Conservation (phyloP, 306 rosid species). For the Luffa aegyptiaca region DNA sequence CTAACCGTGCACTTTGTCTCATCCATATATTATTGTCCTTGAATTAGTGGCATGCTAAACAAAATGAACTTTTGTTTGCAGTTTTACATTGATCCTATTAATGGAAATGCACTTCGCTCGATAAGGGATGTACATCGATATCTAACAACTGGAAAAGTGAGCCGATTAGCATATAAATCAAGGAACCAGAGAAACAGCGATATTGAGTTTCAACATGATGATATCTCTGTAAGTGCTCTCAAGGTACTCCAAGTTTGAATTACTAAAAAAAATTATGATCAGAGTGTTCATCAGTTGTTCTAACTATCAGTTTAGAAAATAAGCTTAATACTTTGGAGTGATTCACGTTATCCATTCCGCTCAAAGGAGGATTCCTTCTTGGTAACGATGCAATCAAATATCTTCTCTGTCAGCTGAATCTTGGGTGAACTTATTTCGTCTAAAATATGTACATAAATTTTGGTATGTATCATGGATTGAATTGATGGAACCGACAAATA, state of each 20-base stretch:
- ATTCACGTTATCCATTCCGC: background rate
- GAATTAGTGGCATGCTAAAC: background rate
- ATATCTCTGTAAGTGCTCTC: slow-evolving; percentile 26
- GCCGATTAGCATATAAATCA: slow-evolving; percentile 23
- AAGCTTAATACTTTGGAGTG: background rate
- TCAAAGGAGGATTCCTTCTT: background rate
- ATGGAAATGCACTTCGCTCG: slow-evolving; percentile 45
- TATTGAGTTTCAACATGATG: slow-evolving; percentile 18
- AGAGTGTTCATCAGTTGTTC: background rate
- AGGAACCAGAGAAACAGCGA: slow-evolving; percentile 11
- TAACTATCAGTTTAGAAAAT: background rate
- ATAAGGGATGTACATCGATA: slow-evolving; percentile 38
- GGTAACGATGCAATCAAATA: background rate
- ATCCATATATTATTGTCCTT: background rate
- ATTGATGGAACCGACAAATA: background rate
- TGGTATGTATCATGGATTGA: background rate
- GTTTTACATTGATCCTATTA: slow-evolving; percentile 58
- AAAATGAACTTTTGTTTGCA: slow-evolving; percentile 21
- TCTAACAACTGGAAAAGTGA: slow-evolving; percentile 38
- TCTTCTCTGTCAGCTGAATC: background rate
- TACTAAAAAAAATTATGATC: background rate
- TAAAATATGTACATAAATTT: background rate
- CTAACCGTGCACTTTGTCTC: background rate
- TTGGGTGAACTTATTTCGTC: background rate
- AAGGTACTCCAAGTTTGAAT: background rate